These are phyloP conservation scores for Penicillium diatomitis DNA, from an alignment of 495 filamentous ascomycete species.

Conservation along the genomic window DNA sequence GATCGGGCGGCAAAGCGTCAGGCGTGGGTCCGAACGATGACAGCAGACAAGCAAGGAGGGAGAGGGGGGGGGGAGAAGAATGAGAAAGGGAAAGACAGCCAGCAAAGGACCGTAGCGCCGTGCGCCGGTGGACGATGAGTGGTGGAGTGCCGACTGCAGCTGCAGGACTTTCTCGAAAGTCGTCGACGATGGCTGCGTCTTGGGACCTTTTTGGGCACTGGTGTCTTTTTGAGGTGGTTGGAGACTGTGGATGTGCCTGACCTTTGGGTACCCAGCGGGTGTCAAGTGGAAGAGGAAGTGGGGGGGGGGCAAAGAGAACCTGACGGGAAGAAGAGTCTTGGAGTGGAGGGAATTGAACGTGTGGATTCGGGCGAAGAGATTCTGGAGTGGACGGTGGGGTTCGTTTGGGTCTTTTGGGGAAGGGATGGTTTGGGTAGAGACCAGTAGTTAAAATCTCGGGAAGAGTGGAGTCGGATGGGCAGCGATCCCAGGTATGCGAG, in stretches of 20 bases:
- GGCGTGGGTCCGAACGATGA: slow-evolving; percentile 5
- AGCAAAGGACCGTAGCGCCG: too few relatives aligned
- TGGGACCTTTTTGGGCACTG: background rate
- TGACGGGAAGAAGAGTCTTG: too few relatives aligned
- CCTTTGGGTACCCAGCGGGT: slow-evolving; percentile 1
- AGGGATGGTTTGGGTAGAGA: background rate
- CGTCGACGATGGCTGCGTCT: background rate
- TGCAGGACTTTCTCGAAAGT: slow-evolving; percentile 9
- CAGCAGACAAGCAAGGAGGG: background rate
- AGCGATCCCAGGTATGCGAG: slow-evolving; percentile 4
- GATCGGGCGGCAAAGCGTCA: slow-evolving; percentile 16
- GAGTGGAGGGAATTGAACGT: too few relatives aligned
- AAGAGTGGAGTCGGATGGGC: slow-evolving; percentile 8
- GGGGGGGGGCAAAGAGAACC: background rate
- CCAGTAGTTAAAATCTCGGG: background rate
- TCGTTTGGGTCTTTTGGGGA: background rate
- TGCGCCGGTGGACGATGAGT: slow-evolving; percentile 8
- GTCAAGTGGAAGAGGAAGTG: slow-evolving; percentile 18
- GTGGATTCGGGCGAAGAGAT: too few relatives aligned
- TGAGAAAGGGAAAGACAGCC: too few relatives aligned
- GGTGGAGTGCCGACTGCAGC: slow-evolving; percentile 13
- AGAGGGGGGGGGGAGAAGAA: background rate
- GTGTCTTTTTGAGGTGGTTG: slow-evolving; percentile 1
- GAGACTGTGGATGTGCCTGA: slow-evolving; percentile 19
- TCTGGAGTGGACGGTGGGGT: too few relatives aligned